Conservation (phyloP, 2,329 filamentous ascomycete species). For the Cladosporium velox region DNA sequence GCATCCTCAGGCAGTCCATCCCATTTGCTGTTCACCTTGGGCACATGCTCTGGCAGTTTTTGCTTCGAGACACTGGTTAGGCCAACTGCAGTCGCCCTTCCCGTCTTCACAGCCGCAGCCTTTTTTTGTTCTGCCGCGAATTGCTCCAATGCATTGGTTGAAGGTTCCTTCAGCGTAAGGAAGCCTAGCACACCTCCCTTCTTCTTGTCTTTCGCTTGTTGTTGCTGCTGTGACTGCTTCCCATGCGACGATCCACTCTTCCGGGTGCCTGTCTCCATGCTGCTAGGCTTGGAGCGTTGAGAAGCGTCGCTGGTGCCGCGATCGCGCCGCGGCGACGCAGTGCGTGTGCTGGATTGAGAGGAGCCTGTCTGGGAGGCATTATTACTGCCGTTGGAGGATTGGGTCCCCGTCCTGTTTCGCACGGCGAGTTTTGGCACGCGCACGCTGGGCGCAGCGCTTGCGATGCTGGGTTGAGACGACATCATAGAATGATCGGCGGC, state of each 20-base stretch:
- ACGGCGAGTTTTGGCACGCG: conserved; percentile 32
- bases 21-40: conserved; percentile 58
- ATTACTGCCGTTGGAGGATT: background rate
- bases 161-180: conserved; percentile 53
- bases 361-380: conserved; percentile 17
- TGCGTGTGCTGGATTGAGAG: background rate
- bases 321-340: background rate
- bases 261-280: conserved; percentile 10
- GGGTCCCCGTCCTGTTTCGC: conserved; percentile 21
- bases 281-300: conserved; percentile 12
- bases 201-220: conserved; percentile 31
- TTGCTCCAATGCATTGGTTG: conserved; percentile 48
- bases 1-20: conserved; percentile 51
- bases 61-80: conserved; percentile 44
- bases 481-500: conserved; percentile 18
- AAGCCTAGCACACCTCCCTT: conserved; percentile 47
- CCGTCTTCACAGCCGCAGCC: conserved; percentile 26
- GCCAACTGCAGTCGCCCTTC: conserved; percentile 33
- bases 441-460: conserved; percentile 22
- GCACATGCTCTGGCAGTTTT: conserved; percentile 52
- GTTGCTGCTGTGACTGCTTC: conserved; percentile 15
- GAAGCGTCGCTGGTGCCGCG: conserved; percentile 15
- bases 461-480: conserved; percentile 16
- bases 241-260: conserved; percentile 3
- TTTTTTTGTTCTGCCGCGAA: conserved; percentile 48